Base-by-base conservation (phyloP, 495 filamentous ascomycete species). In the Glutinoglossum americanum region DNA sequence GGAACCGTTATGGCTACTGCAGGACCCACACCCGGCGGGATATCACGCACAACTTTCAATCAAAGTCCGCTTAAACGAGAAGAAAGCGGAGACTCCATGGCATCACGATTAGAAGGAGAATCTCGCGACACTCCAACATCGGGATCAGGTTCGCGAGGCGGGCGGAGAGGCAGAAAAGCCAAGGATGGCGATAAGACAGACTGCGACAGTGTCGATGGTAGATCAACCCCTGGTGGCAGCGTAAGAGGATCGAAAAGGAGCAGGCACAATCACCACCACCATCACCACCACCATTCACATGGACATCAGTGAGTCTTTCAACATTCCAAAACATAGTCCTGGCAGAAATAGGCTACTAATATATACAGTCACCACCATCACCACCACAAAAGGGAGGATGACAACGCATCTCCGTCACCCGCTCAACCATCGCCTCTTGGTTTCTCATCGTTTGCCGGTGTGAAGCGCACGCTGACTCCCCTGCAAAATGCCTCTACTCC, bases 171-270 rank as follows among this genome's bases (percentile, higher is more conserved):
- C 0, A 68, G 72, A 47, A 73, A 73, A 56, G 71, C 70, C 0
- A 74, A 73, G 23, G 76, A 81, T 54, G 78, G 80, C 25, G 76
- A 78, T 5, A 57, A 39, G 66, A 83, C 81, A 57, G 73, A 76
- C 30, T 80, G 83, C 35, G 76, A 76, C 60, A 70, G 71, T 27
- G 77, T 79, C 55, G 77, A 81, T 56, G 80, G 80, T 78, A 64
- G 37, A 61, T 61, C 80, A 5, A 82, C 79, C 0, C 80, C 82
- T 1, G 71, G 84, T 33, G 87, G 84, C 64, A 90, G 88, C 0
- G 74, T 98, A 57, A 81, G 78, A 65, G 89, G 83, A 56, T 79
- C 89, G 2, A 74, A 80, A 51, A 97, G 87, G 74, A 76, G 73
- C 45, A 66, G 62, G 63, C 30, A 69, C 54, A 58, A 64, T 25